Evolutionary conservation across 2,329 filamentous ascomycete species (phyloP).

Genomic region (Aureobasidium musti): DNA sequence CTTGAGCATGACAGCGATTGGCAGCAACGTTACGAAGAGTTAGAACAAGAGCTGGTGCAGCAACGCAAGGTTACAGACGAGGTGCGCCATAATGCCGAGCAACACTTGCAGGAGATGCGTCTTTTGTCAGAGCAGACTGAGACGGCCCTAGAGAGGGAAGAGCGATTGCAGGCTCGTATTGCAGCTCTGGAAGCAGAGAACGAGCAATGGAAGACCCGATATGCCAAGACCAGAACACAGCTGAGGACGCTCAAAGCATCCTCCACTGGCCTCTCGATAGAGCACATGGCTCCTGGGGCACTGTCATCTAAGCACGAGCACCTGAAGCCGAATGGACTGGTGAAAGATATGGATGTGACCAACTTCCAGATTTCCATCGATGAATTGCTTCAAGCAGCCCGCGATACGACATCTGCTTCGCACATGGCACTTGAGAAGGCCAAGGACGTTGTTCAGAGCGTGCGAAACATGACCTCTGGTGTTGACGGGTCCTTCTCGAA

Average conservation of each 20-base stretch:
- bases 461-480: constrained; percentile 82
- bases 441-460: constrained; percentile 79
- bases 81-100: constrained; percentile 78
- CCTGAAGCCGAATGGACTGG: constrained; percentile 57
- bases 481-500: constrained; percentile 59
- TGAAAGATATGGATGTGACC: constrained; percentile 90
- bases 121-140: constrained; percentile 77
- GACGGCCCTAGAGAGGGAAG: constrained; percentile 77
- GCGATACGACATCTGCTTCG: constrained; percentile 66
- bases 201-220: constrained; percentile 86
- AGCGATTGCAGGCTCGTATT: constrained; percentile 73
- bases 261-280: constrained; percentile 71
- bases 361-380: constrained; percentile 95
- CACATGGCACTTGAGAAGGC: constrained; percentile 74
- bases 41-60: constrained; percentile 63
- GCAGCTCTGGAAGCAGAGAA: constrained; percentile 78
- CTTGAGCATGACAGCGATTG: constrained; percentile 37
- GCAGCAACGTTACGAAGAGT: constrained; percentile 45
- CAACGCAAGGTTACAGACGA: constrained; percentile 85
- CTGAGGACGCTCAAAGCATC: constrained; percentile 77
- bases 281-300: constrained; percentile 29
- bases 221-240: constrained; percentile 85
- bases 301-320: constrained; percentile 53
- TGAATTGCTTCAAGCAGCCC: constrained; percentile 77
- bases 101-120: constrained; percentile 87